phyloP scores from a whole-genome alignment of 306 rosid genomes.

The Vigna trinervia region DNA sequence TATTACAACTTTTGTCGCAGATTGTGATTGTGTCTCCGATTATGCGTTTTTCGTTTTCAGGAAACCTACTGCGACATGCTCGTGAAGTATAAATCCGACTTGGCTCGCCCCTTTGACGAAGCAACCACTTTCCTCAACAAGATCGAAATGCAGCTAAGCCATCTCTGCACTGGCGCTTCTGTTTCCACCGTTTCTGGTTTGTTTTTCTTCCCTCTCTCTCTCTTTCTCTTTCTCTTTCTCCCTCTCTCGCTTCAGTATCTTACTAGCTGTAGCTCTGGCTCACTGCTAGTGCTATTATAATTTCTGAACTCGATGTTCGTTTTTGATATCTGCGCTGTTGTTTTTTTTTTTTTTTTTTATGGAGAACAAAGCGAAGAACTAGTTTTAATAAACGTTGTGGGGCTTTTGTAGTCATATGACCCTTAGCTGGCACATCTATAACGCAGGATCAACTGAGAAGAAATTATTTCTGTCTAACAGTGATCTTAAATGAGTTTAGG shows the following conservation, averaged over 20 bases:
- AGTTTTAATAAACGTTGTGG: not conserved
- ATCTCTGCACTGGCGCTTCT: conserved; percentile 74
- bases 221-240: too few species aligned
- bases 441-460: not conserved
- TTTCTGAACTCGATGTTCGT: conserved; percentile 42
- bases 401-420: not conserved
- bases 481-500: not conserved
- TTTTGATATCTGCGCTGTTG: conserved; percentile 41
- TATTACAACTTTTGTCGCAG: conserved; percentile 40
- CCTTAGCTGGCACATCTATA: not conserved
- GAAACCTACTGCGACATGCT: conserved; percentile 89
- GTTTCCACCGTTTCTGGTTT: conserved; percentile 72
- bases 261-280: not conserved
- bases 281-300: conserved; percentile 12
- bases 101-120: conserved; percentile 88
- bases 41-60: conserved; percentile 44
- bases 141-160: conserved; percentile 77
- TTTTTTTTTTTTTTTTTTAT: not conserved
- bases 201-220: conserved; percentile 37
- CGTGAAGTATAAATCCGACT: conserved; percentile 86
- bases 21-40: conserved; percentile 39
- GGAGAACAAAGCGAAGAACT: not conserved
- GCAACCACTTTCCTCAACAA: conserved; percentile 87
- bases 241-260: not conserved
- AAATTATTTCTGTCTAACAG: not conserved